phyloP scores from a whole-genome alignment of 2,329 filamentous ascomycete genomes.

The Fusarium liriodendri region DNA sequence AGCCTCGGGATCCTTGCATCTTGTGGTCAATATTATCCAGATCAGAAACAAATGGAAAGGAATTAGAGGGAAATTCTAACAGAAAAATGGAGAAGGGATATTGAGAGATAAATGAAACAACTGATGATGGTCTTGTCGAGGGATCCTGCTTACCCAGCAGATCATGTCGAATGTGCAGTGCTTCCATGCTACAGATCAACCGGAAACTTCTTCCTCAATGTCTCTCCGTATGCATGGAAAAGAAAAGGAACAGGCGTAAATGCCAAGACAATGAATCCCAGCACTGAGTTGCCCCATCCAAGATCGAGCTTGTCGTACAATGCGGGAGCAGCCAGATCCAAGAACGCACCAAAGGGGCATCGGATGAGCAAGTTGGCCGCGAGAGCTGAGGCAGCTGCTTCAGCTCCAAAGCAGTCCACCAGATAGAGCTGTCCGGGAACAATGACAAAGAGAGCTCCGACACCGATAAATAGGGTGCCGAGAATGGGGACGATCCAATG shows the following conservation, averaged over 20 bases:
- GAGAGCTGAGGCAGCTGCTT: constrained; percentile 40
- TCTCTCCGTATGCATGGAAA: constrained; percentile 27
- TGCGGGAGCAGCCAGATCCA: constrained; percentile 17
- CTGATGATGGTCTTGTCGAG: background rate
- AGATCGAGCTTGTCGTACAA: constrained; percentile 21
- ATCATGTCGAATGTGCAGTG: background rate
- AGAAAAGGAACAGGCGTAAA: constrained; percentile 33
- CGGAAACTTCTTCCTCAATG: constrained; percentile 20
- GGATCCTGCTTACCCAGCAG: background rate
- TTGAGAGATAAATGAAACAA: background rate
- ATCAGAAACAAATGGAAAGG: too few relatives aligned
- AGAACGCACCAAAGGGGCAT: constrained; percentile 28
- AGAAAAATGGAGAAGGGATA: background rate
- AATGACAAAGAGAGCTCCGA: constrained; percentile 55
- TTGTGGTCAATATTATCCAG: too few relatives aligned
- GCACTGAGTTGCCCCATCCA: constrained; percentile 33
- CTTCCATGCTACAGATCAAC: constrained; percentile 14
- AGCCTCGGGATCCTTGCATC: background rate
- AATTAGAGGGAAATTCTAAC: too few relatives aligned
- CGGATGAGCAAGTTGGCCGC: constrained; percentile 50
- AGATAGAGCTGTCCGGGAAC: constrained; percentile 39
- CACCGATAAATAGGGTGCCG: constrained; percentile 62
- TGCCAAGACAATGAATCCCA: constrained; percentile 24
- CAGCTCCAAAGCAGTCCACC: constrained; percentile 36
- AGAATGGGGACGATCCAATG: constrained; percentile 71